phyloP scores from a whole-genome alignment of 2,329 filamentous ascomycete genomes.

The Sporothrix humicola region DNA sequence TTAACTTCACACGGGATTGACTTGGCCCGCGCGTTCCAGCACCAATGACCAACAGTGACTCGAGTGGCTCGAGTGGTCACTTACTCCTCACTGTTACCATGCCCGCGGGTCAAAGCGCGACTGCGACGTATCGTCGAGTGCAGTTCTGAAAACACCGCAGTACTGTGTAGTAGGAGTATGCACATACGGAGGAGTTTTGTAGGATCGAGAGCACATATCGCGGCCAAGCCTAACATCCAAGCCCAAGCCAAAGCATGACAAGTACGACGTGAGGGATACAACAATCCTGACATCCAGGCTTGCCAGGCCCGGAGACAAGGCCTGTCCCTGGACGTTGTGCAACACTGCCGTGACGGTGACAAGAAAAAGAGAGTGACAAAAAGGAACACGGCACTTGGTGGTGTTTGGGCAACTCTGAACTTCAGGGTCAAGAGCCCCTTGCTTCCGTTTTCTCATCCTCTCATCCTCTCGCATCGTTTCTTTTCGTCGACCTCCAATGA shows the following conservation, averaged over 20 bases:
- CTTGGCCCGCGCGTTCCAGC: background rate
- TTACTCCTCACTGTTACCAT: conserved; percentile 17
- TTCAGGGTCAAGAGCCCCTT: background rate
- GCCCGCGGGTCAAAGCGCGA: conserved; percentile 28
- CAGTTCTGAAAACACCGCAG: background rate
- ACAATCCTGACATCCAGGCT: background rate
- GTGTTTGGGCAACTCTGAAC: background rate
- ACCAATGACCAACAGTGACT: background rate
- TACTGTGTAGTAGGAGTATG: background rate
- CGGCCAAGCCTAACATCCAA: background rate
- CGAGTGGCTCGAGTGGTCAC: background rate
- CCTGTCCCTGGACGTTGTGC: background rate
- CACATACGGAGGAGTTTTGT: background rate
- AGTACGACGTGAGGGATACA: background rate
- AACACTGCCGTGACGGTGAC: background rate
- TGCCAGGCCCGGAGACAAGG: background rate
- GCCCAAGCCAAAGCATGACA: background rate
- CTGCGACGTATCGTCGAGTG: background rate
- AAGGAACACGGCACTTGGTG: background rate
- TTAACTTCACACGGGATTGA: background rate
- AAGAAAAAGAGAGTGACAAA: background rate
- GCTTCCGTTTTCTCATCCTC: background rate
- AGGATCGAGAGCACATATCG: background rate
- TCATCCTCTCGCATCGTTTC: background rate
- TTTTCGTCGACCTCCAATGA: background rate